Conservation (phyloP, 805 yeast species). For the Priceomyces melissophilus region DNA sequence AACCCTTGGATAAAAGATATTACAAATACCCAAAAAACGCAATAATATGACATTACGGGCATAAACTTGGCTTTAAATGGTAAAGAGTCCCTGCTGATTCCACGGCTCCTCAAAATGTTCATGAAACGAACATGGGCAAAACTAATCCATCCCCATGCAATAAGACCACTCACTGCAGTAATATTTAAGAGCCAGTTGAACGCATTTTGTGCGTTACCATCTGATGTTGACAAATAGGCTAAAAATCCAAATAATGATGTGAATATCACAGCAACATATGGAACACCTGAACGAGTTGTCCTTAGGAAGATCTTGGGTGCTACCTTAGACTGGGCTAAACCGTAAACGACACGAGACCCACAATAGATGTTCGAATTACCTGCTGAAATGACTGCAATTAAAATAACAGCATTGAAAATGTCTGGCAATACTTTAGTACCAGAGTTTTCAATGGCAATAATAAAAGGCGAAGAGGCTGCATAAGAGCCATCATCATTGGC, state of each 20-base stretch:
- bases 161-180: conserved; percentile 73
- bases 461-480: conserved; percentile 64
- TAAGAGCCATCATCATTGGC: conserved; percentile 34
- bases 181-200: conserved; percentile 73
- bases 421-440: conserved; percentile 66
- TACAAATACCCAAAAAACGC: conserved; percentile 49
- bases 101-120: conserved; percentile 58
- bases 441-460: conserved; percentile 65
- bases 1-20: conserved; percentile 74
- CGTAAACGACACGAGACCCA: conserved; percentile 61
- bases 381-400: conserved; percentile 69
- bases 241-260: conserved; percentile 63
- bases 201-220: conserved; percentile 49
- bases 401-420: conserved; percentile 69
- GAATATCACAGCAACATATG: conserved; percentile 51
- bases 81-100: conserved; percentile 61
- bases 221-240: conserved; percentile 55
- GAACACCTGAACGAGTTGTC: conserved; percentile 60
- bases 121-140: conserved; percentile 68
- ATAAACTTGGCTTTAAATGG: conserved; percentile 73
- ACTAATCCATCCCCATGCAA: conserved; percentile 68
- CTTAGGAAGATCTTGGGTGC: conserved; percentile 53
- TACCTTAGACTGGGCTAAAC: conserved; percentile 56
- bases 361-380: conserved; percentile 53
- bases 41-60: conserved; percentile 67